Conservation (phyloP, 1,139 yeast genomes). For the Hemisphaericaspora subhashii region DNA sequence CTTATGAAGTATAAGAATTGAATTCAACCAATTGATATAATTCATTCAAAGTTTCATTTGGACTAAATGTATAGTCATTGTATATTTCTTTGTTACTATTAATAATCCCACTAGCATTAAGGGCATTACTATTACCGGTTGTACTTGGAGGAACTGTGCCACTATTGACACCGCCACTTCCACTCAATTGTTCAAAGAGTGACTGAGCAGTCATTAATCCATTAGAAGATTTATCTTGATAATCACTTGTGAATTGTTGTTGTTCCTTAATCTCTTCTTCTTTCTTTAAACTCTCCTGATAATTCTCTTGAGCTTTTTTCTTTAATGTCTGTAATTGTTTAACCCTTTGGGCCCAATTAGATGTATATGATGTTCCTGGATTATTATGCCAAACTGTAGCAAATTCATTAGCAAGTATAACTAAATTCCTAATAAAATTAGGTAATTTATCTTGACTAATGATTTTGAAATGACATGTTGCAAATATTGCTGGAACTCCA, state of each 20-base stretch:
- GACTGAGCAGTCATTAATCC: conserved; percentile 9
- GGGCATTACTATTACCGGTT: neutral
- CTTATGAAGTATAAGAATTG: conserved; percentile 38
- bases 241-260: conserved; percentile 8
- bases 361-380: conserved; percentile 46
- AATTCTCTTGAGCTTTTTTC: conserved; percentile 39
- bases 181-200: conserved; percentile 11
- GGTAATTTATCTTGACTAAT: conserved; percentile 62
- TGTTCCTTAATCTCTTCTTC: conserved; percentile 20
- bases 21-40: conserved; percentile 43
- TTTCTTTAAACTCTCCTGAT: conserved; percentile 21
- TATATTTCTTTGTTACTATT: neutral
- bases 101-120: no score
- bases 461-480: conserved; percentile 74
- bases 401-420: conserved; percentile 67
- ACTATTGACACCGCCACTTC: conserved; percentile 1
- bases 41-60: conserved; percentile 20
- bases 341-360: conserved; percentile 69
- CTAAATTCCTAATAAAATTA: conserved; percentile 62
- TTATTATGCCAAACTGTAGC: conserved; percentile 70
- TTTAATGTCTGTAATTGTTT: conserved; percentile 54
- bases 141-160: neutral
- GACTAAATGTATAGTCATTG: conserved; percentile 15
- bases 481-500: conserved; percentile 75
- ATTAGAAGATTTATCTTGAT: conserved; percentile 4